Base-by-base conservation (phyloP, 495 filamentous ascomycete genomes). In the Xylaria telfairii region DNA sequence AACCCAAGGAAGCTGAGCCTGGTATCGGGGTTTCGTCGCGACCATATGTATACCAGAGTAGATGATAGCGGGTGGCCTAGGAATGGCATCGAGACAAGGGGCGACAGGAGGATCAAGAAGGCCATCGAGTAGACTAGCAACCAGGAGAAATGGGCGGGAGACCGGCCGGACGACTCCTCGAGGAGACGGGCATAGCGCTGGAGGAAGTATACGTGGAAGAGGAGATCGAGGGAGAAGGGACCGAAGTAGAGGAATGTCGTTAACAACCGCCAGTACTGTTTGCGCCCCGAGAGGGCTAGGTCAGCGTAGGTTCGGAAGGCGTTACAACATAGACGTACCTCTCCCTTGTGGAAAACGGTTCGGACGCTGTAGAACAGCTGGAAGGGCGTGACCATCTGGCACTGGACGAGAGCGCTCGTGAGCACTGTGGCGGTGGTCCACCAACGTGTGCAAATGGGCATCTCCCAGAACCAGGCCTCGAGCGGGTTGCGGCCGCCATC, bases 151-250 rank as follows among this genome's bases (percentile, higher is more conserved):
- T 96, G 91, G 3, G 96, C 96, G 1, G 94, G 90, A 10, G 93
- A 96, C 49, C 91, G 89, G 39, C 94, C 94, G 53, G 93, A 94
- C 0, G 93, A 93, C 81, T 98, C 96, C 81, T 99, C 96, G 46
- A 99, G 90, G 37, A 98, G 90, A 47, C 96, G 93, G 13, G 95
- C 94, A 83, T 99, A 99, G 32, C 96, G 93, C 76, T 97, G 94
- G 54, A 98, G 89, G 86, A 99, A 99, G 87, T 98, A 99, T 81
- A 99, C 92, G 78, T 99, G 96, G 88, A 98, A 98, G 75, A 98
- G 87, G 30, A 99, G 90, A 81, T 99, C 96, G 74, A 99, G 90
- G 51, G 90, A 94, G 63, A 99, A 88, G 13, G 94, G 94, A 26
- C 96, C 96, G 79, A 98, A 98, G 83, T 98, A 99, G 72, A 97